Evolutionary conservation across 2,329 filamentous ascomycete genomes (phyloP).

Genomic region (Aspergillus phoenicis): DNA sequence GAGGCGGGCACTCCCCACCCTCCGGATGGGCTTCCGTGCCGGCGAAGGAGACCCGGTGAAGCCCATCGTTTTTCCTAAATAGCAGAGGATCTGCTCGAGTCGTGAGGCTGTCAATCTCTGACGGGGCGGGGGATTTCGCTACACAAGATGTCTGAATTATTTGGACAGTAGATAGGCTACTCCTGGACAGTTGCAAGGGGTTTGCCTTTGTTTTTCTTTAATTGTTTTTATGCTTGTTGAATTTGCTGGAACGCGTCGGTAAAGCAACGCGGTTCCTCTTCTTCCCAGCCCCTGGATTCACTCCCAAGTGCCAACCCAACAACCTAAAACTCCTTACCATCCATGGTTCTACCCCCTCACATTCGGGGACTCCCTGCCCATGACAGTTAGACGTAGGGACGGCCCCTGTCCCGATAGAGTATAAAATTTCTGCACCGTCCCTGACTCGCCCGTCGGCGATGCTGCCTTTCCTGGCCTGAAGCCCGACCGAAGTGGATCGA

Average conservation of each 20-base stretch:
- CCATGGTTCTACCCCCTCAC: not conserved
- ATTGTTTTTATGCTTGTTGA: no score
- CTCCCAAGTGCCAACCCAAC: not conserved
- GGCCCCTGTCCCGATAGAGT: constrained; percentile 1
- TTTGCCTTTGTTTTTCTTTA: no score
- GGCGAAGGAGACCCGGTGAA: not conserved
- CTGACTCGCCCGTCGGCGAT: not conserved
- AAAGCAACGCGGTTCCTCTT: no score
- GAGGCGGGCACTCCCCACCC: not conserved
- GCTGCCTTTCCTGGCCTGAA: not conserved
- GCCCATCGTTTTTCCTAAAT: not conserved
- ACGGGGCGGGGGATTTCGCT: not conserved
- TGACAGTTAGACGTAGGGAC: not conserved
- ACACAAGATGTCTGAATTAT: not conserved
- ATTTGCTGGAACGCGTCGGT: no score
- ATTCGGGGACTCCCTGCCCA: not conserved
- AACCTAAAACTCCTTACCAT: not conserved
- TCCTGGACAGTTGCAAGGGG: no score
- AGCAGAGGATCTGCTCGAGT: not conserved
- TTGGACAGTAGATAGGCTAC: not conserved
- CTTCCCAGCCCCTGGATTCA: no score
- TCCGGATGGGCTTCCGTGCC: not conserved
- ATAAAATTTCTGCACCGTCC: not conserved
- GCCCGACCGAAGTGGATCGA: not conserved
- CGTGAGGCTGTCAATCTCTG: constrained; percentile 3